Evolutionary conservation across 305 asterid species (phyloP).

Genomic region (Solanum hybrid): DNA sequence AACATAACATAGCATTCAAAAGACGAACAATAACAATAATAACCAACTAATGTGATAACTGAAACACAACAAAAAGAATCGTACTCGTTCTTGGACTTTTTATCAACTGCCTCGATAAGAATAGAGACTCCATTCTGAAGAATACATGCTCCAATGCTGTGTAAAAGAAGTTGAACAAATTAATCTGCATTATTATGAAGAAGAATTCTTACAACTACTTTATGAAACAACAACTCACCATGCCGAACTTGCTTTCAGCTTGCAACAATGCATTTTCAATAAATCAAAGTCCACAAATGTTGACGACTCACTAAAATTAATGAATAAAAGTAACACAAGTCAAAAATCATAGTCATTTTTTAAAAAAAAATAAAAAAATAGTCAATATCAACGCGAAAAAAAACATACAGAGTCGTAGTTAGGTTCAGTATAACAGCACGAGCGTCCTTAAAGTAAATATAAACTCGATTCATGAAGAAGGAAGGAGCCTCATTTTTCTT

Average conservation of each 20-base stretch:
- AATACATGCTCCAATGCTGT: conserved; percentile 46
- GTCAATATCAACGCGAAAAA: not conserved
- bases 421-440: conserved; percentile 9
- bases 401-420: conserved; percentile 22
- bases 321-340: not conserved
- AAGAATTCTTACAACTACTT: not conserved
- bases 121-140: conserved; percentile 13
- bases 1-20: not conserved
- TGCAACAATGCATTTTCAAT: conserved; percentile 24
- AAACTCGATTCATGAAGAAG: conserved; percentile 34
- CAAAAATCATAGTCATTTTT: not conserved
- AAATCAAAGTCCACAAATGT: conserved; percentile 23
- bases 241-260: conserved; percentile 54
- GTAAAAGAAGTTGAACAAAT: conserved; percentile 5
- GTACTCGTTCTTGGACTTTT: conserved; percentile 30
- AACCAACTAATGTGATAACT: not conserved
- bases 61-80: not conserved
- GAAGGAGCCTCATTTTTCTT: conserved; percentile 26
- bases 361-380: too few relatives aligned
- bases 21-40: not conserved
- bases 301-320: conserved; percentile 22
- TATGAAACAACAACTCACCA: conserved; percentile 22
- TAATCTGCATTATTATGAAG: not conserved
- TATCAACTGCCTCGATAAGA: conserved; percentile 23
- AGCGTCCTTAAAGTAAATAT: conserved; percentile 18